Evolutionary conservation across 2,329 filamentous ascomycete species (phyloP).

Genomic region (Teratosphaeriaceae sp.): DNA sequence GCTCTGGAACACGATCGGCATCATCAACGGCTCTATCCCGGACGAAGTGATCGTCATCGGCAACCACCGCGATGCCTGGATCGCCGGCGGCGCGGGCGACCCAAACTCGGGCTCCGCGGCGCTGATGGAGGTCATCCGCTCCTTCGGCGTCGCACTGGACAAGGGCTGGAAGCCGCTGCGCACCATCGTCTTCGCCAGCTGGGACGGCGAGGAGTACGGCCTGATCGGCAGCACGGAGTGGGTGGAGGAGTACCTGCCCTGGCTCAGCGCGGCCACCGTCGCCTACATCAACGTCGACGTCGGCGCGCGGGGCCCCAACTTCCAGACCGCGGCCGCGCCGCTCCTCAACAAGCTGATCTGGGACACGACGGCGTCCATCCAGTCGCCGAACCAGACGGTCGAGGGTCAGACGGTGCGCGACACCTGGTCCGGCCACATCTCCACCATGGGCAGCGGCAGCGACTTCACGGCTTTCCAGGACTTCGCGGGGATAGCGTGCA

Average conservation of each 20-base stretch:
- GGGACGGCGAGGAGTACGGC: constrained; percentile 93
- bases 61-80: constrained; percentile 90
- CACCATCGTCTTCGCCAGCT: constrained; percentile 95
- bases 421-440: constrained; percentile 50
- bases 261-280: constrained; percentile 65
- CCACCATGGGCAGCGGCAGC: constrained; percentile 64
- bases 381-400: constrained; percentile 54
- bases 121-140: constrained; percentile 78
- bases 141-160: constrained; percentile 70
- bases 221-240: constrained; percentile 90
- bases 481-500: constrained; percentile 78
- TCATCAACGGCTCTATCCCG: constrained; percentile 70
- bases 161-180: constrained; percentile 85
- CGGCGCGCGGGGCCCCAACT: constrained; percentile 62
- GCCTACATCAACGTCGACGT: constrained; percentile 90
- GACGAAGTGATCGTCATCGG: constrained; percentile 84
- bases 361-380: constrained; percentile 62
- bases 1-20: constrained; percentile 88
- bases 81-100: constrained; percentile 78
- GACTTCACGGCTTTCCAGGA: constrained; percentile 90
- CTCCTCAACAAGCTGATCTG: constrained; percentile 68
- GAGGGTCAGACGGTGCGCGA: constrained; percentile 70
- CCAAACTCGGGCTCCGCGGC: constrained; percentile 85
- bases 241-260: constrained; percentile 75
- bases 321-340: constrained; percentile 75